phyloP scores from a whole-genome alignment of 768 basidiomycete genomes.

The Amanita inopinata region DNA sequence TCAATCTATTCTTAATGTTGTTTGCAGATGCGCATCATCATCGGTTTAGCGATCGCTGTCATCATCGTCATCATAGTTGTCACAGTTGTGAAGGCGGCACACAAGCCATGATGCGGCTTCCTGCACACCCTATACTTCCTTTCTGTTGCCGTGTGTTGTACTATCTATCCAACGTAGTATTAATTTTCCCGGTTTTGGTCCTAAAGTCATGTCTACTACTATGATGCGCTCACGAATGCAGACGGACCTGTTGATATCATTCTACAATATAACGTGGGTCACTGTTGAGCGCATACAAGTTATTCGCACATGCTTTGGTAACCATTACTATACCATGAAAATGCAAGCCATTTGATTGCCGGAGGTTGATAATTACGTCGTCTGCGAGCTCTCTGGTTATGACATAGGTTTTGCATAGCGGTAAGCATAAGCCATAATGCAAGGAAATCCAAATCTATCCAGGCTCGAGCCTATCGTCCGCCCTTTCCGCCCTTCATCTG shows the following conservation, averaged over 20 bases:
- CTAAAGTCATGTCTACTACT: background rate
- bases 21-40: slow-evolving; percentile 89
- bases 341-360: too few relatives aligned
- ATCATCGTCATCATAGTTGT: slow-evolving; percentile 96
- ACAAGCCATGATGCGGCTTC: background rate
- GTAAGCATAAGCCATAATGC: too few relatives aligned
- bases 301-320: too few relatives aligned
- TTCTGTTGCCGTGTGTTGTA: slow-evolving; percentile 6
- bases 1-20: slow-evolving; percentile 3
- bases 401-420: too few relatives aligned
- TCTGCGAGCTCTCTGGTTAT: too few relatives aligned
- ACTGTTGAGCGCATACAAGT: too few relatives aligned
- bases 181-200: slow-evolving; percentile 9
- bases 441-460: background rate
- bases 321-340: too few relatives aligned
- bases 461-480: slow-evolving; percentile 39
- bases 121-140: background rate
- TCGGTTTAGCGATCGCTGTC: slow-evolving; percentile 79
- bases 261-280: background rate
- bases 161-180: slow-evolving; percentile 14
- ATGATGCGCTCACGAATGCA: background rate
- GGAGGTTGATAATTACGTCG: too few relatives aligned
- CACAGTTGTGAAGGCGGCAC: slow-evolving; percentile 81
- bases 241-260: background rate
- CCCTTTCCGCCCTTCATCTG: slow-evolving; percentile 90